Conservation (phyloP, 2,329 filamentous ascomycete species). For the Trichophyton verrucosum region DNA sequence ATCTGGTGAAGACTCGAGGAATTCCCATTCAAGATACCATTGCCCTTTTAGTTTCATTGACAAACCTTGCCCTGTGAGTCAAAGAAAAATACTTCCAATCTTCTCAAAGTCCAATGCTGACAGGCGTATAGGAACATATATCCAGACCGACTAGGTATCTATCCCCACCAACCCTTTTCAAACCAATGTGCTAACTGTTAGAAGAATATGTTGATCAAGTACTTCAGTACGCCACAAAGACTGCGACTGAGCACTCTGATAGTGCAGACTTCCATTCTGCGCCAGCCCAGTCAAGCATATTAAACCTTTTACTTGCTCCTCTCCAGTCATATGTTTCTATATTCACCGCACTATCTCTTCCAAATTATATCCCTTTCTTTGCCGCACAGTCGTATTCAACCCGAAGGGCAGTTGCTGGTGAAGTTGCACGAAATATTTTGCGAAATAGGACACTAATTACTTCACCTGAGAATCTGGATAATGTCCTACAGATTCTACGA, state of each 20-base stretch:
- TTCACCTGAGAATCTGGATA: constrained; percentile 67
- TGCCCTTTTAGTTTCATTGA: constrained; percentile 81
- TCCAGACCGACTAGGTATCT: constrained; percentile 55
- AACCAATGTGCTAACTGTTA: background rate
- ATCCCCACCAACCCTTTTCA: background rate
- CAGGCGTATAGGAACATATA: constrained; percentile 60
- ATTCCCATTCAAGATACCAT: constrained; percentile 91
- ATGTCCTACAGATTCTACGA: constrained; percentile 74
- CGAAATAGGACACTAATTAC: constrained; percentile 69
- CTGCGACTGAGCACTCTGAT: constrained; percentile 79
- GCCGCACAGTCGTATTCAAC: constrained; percentile 90
- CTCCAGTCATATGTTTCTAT: constrained; percentile 82
- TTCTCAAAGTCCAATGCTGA: background rate
- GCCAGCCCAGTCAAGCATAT: constrained; percentile 73
- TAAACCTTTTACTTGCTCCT: constrained; percentile 81
- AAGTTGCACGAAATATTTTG: constrained; percentile 72
- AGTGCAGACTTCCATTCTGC: constrained; percentile 89
- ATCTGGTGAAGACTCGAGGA: constrained; percentile 79
- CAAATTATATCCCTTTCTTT: constrained; percentile 79
- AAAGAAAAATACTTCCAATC: background rate
- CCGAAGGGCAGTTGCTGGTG: constrained; percentile 76
- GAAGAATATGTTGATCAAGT: constrained; percentile 88
- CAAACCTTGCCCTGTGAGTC: constrained; percentile 67
- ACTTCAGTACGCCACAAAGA: constrained; percentile 72
- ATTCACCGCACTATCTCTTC: constrained; percentile 89